Evolutionary conservation across 2,329 filamentous ascomycete genomes (phyloP).

Genomic region (Colletotrichum musicola): DNA sequence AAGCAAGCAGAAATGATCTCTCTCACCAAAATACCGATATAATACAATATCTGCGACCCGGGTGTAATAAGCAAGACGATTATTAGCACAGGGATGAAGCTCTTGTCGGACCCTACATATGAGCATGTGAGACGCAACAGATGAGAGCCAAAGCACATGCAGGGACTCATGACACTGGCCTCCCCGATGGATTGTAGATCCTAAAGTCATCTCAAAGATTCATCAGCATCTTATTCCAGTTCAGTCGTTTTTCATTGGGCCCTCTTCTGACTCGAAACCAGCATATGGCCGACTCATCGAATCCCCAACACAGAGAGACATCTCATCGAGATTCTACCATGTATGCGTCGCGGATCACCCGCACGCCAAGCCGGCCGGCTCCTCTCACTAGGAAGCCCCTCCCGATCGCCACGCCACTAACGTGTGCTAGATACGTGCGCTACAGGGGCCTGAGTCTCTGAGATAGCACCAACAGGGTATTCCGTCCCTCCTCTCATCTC

Average conservation of each 20-base stretch:
- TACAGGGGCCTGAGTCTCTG: background rate
- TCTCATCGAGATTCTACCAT: background rate
- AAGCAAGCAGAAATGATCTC: too few relatives aligned
- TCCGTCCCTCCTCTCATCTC: background rate
- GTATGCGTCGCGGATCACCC: background rate
- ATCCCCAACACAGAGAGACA: background rate
- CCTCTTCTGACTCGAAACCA: background rate
- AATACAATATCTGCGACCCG: too few relatives aligned
- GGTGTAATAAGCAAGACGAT: too few relatives aligned
- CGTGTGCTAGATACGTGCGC: constrained; percentile 12
- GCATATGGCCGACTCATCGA: background rate
- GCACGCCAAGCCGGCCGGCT: background rate
- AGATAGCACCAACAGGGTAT: background rate
- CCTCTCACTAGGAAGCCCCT: constrained; percentile 23
- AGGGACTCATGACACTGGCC: too few relatives aligned
- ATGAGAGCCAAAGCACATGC: too few relatives aligned
- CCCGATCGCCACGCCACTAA: constrained; percentile 37
- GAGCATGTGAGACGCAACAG: too few relatives aligned
- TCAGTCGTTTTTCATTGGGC: background rate
- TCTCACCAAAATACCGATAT: too few relatives aligned
- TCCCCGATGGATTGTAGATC: too few relatives aligned
- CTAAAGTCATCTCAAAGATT: background rate
- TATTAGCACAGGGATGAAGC: too few relatives aligned
- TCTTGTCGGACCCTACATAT: too few relatives aligned
- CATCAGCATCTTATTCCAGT: background rate